Conservation (phyloP, 495 filamentous ascomycete genomes). For the Tuber brumale region DNA sequence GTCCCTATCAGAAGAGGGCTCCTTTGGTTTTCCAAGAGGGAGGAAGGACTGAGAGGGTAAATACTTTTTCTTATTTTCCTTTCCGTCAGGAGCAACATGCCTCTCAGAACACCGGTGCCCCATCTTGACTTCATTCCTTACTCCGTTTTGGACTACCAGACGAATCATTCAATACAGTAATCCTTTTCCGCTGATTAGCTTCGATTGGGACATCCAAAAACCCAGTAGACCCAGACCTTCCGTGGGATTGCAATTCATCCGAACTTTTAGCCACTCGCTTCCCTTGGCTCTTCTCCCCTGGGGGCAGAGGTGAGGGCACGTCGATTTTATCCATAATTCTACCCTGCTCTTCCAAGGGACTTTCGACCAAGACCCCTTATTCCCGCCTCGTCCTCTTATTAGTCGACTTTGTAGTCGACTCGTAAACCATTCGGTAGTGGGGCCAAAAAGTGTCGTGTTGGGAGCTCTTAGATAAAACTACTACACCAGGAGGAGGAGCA, state of each 20-base stretch:
- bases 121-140: slow-evolving; percentile 1
- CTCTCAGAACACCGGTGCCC: background rate
- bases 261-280: background rate
- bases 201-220: slow-evolving; percentile 1
- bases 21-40: slow-evolving; percentile 9
- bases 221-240: slow-evolving; percentile 1
- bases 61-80: slow-evolving; percentile 19
- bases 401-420: slow-evolving; percentile 37
- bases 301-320: background rate
- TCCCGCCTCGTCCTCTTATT: slow-evolving; percentile 28
- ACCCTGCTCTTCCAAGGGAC: slow-evolving; percentile 15
- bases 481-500: slow-evolving; percentile 58
- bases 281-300: background rate
- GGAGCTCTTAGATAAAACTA: slow-evolving; percentile 50
- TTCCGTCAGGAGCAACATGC: slow-evolving; percentile 5
- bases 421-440: slow-evolving; percentile 41
- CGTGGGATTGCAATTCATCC: background rate
- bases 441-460: slow-evolving; percentile 43
- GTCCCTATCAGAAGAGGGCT: background rate
- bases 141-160: background rate
- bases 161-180: background rate
- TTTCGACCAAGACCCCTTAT: slow-evolving; percentile 15
- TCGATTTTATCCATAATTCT: slow-evolving; percentile 22
- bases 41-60: slow-evolving; percentile 9
- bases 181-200: slow-evolving; percentile 25